Evolutionary conservation across 1,284 basidiomycete genomes (phyloP), one percentile per base, ranked within the genome.

Genomic region (Heliocybe sulcata): DNA sequence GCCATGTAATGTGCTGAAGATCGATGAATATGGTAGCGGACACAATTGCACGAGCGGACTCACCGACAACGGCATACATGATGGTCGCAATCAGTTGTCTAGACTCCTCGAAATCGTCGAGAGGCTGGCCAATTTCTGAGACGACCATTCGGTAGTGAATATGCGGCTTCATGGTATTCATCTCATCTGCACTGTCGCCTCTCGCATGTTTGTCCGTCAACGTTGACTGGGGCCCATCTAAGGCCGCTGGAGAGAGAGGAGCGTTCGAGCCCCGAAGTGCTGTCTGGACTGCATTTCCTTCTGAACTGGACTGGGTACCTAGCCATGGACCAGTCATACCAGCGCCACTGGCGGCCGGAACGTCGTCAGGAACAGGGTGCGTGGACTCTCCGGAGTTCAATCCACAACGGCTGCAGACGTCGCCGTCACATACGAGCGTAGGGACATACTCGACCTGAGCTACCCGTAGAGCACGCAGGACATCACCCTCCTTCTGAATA

Each of bases 1-100:
- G 70, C 67, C 6, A 59, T 57, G 3, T 57, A 23, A 49, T 69
- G 67, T 3, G 63, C 70, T 71, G 54, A 20, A 53, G 10, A 52
- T 22, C 6, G 16, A 19, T 33, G 2, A 14, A 45, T 11, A 35
- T 25, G 57, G 51, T 51, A 33, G 59, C 51, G 2, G 47, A 35
- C 2, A 58, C 35, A 14, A 61, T 57, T n/a, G n/a, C 55, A 26
- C 22, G 11, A n/a, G n/a, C 57, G 25, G 35, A 55, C 29, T 4
- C 12, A 31, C 57, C 56, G 45, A 31, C 42, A 20, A 29, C 59
- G 48, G 25, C 49, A 49, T 55, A 57, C 51, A 4, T 31, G 14
- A 57, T 49, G 3, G 47, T 53, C 2, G 14, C n/a, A 10, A 51
- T 52, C 2, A 63, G 35, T n/a, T 61, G 51, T n/a, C 45, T 35